Conservation (phyloP, 371 early-diverging fungal species). For the Fennellomyces sp. region DNA sequence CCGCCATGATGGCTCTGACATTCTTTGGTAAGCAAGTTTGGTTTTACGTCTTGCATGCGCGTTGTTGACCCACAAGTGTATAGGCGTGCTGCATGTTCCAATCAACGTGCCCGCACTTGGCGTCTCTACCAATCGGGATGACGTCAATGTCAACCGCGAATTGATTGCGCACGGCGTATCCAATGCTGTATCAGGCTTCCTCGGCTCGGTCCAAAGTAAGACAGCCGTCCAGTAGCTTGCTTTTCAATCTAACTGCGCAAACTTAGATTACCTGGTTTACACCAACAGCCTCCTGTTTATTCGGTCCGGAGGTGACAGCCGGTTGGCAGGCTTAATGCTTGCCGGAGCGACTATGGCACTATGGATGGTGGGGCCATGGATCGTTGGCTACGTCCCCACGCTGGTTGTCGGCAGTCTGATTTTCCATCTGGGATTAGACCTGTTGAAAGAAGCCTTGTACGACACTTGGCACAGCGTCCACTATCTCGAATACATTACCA, state of each 20-base stretch:
- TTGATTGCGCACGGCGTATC: conserved; percentile 93
- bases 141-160: conserved; percentile 91
- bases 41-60: neutral
- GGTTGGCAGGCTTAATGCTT: conserved; percentile 86
- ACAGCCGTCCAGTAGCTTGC: neutral
- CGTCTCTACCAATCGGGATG: conserved; percentile 84
- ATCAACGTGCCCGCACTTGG: conserved; percentile 93
- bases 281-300: conserved; percentile 92
- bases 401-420: conserved; percentile 93
- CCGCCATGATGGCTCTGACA: conserved; percentile 90
- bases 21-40: conserved; percentile 77
- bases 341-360: conserved; percentile 75
- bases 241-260: neutral
- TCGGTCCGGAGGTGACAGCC: conserved; percentile 88
- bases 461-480: conserved; percentile 89
- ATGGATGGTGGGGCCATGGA: conserved; percentile 84
- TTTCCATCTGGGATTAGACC: conserved; percentile 93
- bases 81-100: conserved; percentile 91
- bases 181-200: conserved; percentile 79
- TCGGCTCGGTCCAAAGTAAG: conserved; percentile 84
- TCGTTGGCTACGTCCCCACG: conserved; percentile 91
- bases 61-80: neutral
- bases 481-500: conserved; percentile 87
- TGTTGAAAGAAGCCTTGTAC: conserved; percentile 85
- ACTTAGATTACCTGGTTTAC: conserved; percentile 81